phyloP scores from a whole-genome alignment of 2,329 filamentous ascomycete genomes.

The Leptosphaerulina australis region DNA sequence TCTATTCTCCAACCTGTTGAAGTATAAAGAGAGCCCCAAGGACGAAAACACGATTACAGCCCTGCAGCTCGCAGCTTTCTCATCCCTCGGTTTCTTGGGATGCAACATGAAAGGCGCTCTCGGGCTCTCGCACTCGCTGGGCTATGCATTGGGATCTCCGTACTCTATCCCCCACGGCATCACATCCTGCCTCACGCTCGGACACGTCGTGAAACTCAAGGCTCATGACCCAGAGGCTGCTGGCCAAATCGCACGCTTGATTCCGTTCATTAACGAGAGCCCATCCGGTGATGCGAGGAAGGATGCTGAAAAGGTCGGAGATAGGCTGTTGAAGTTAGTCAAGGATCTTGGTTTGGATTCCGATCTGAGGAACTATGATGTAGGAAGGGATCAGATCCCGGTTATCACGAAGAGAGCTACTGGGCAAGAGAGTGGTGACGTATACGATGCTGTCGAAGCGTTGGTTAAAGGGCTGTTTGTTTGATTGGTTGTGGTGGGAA shows the following conservation, averaged over 20 bases:
- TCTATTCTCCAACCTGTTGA: conserved; percentile 57
- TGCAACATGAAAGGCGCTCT: conserved; percentile 58
- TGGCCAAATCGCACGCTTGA: conserved; percentile 53
- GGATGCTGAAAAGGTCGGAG: conserved; percentile 55
- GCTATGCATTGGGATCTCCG: conserved; percentile 61
- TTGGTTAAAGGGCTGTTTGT: conserved; percentile 53
- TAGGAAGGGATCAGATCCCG: conserved; percentile 50
- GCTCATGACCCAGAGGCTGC: conserved; percentile 54
- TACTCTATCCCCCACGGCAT: conserved; percentile 64
- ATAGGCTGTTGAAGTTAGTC: conserved; percentile 54
- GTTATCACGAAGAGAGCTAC: conserved; percentile 55
- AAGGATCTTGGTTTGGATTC: conserved; percentile 52
- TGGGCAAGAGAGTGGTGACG: conserved; percentile 49
- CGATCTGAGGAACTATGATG: conserved; percentile 55
- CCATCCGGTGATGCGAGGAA: conserved; percentile 49
- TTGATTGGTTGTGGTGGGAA: too few species aligned
- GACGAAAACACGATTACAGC: conserved; percentile 58
- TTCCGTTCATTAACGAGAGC: conserved; percentile 52
- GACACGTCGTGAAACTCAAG: conserved; percentile 61
- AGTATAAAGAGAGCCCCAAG: conserved; percentile 54
- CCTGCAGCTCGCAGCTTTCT: conserved; percentile 60
- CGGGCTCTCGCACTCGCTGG: conserved; percentile 55
- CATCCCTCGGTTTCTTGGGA: conserved; percentile 58
- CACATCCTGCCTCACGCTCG: conserved; percentile 61
- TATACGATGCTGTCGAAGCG: conserved; percentile 52